phyloP scores from a whole-genome alignment of 2,329 filamentous ascomycete species.

The Trichoderma breve region DNA sequence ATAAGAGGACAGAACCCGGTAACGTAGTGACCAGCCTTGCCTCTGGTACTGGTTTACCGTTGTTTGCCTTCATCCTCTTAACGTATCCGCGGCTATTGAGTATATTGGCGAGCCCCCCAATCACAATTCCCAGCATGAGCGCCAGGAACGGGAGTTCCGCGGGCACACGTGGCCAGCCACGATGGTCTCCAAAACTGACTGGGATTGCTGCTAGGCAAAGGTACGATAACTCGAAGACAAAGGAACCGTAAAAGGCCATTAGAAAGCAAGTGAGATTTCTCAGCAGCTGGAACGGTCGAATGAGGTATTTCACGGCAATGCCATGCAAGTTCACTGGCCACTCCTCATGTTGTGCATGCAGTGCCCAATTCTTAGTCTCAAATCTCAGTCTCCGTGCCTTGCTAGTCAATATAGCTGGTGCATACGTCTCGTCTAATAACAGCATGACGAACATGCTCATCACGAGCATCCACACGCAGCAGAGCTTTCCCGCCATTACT shows the following conservation, averaged over 20 bases:
- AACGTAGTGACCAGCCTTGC: neutral
- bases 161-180: neutral
- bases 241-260: neutral
- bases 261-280: neutral
- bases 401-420: neutral
- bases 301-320: neutral
- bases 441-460: neutral
- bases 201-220: neutral
- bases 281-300: neutral
- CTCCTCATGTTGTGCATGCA: neutral
- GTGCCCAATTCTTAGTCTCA: neutral
- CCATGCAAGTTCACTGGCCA: neutral
- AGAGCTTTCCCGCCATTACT: neutral
- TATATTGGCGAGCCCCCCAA: neutral
- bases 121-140: neutral
- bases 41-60: neutral
- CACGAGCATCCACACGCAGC: neutral
- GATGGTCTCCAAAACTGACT: neutral
- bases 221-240: neutral
- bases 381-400: neutral
- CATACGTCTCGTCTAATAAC: neutral
- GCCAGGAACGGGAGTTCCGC: neutral
- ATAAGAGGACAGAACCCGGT: neutral
- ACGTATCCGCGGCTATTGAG: neutral
- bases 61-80: neutral